Conservation (phyloP, 116 monocot genomes). For the Zostera marina region DNA sequence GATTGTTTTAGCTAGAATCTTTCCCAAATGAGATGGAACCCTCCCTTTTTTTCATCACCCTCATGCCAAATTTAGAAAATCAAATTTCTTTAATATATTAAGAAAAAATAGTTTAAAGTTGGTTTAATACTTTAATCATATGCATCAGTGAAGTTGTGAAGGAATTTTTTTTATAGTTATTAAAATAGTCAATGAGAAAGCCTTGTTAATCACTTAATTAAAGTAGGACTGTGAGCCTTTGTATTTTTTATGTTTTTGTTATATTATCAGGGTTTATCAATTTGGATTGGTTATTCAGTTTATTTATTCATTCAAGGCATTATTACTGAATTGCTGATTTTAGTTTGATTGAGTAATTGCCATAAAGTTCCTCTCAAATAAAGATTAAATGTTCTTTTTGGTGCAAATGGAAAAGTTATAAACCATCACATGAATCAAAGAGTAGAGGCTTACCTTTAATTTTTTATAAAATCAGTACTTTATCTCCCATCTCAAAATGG, state of each 20-base stretch:
- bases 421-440: no score
- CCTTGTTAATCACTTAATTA: background rate
- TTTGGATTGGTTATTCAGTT: background rate
- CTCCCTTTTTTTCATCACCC: background rate
- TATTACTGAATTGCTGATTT: background rate
- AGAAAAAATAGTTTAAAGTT: background rate
- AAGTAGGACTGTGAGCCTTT: background rate
- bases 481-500: background rate
- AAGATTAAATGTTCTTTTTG: background rate
- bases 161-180: background rate
- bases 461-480: background rate
- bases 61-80: background rate
- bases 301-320: background rate
- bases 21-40: background rate
- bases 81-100: background rate
- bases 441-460: background rate
- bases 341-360: background rate
- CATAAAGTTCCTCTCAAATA: background rate
- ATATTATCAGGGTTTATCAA: background rate
- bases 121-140: background rate
- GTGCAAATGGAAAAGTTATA: background rate
- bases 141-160: background rate
- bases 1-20: constrained; percentile 1
- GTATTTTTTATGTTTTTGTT: background rate
- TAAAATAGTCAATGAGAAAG: background rate